Conservation (phyloP, 805 yeast species). For the Starmerella floris region DNA sequence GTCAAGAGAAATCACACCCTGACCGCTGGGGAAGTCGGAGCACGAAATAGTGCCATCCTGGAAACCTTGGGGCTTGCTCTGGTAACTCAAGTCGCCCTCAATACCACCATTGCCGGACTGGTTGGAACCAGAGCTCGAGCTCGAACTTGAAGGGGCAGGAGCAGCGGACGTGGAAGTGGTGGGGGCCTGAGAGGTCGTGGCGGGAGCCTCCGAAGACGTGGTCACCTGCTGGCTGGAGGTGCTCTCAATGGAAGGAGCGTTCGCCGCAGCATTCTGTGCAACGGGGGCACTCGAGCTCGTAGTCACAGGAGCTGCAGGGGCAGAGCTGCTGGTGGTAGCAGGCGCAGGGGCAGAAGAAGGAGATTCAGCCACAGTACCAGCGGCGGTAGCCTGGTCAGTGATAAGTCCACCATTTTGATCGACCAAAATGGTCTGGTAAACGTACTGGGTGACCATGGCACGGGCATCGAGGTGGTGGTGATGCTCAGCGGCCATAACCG, state of each 20-base stretch:
- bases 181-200: background rate
- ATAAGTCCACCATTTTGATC: constrained; percentile 30
- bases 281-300: background rate
- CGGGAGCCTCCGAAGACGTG: constrained; percentile 16
- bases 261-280: constrained; percentile 21
- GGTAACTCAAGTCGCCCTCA: constrained; percentile 47
- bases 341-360: constrained; percentile 1
- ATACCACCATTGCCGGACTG: constrained; percentile 26
- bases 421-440: constrained; percentile 35
- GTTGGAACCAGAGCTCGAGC: constrained; percentile 26
- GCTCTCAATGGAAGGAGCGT: constrained; percentile 21
- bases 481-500: constrained; percentile 35
- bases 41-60: constrained; percentile 61
- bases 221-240: constrained; percentile 6
- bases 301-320: background rate
- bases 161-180: constrained; percentile 23
- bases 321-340: background rate
- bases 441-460: constrained; percentile 34
- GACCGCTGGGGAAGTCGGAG: constrained; percentile 59
- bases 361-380: constrained; percentile 17
- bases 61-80: constrained; percentile 48
- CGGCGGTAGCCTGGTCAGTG: constrained; percentile 25
- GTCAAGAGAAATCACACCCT: constrained; percentile 69
- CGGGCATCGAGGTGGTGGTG: constrained; percentile 43
- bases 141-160: constrained; percentile 27